These are phyloP conservation scores for Naumovozyma castellii DNA, from an alignment of 805 yeast species.

Conservation along the genomic window DNA sequence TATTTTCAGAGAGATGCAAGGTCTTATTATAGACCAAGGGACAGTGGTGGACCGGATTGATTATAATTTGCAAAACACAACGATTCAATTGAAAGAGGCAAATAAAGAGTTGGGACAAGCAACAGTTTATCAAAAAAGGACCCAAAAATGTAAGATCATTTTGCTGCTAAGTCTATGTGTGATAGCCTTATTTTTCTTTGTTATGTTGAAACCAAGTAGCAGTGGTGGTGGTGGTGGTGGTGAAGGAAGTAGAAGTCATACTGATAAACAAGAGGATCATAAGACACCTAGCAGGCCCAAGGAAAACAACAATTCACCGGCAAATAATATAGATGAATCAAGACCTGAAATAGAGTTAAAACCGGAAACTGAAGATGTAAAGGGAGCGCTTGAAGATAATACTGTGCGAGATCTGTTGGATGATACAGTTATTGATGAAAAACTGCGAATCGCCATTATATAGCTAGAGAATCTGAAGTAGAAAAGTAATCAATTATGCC, in stretches of 20 bases:
- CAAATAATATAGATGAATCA: neutral
- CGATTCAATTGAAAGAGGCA: constrained; percentile 63
- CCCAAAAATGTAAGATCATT: constrained; percentile 84
- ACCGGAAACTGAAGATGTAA: neutral
- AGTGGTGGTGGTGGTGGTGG: constrained; percentile 1
- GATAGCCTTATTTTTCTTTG: constrained; percentile 56
- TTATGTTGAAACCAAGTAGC: constrained; percentile 53
- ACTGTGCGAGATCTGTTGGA: neutral
- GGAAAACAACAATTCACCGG: too few species aligned
- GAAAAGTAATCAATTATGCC: too few species aligned
- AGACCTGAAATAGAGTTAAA: neutral
- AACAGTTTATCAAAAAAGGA: constrained; percentile 70
- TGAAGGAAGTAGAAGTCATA: neutral
- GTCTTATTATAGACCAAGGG: constrained; percentile 89
- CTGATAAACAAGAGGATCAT: neutral
- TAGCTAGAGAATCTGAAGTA: too few species aligned
- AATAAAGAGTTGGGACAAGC: constrained; percentile 72
- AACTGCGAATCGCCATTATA: neutral
- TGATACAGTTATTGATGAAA: neutral
- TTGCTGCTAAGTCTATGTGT: constrained; percentile 63
- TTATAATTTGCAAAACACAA: constrained; percentile 78
- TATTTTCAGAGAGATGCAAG: constrained; percentile 87
- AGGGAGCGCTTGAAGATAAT: neutral
- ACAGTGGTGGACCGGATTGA: constrained; percentile 88
- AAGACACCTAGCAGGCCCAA: neutral